A percentile compares a stretch with the other conserved stretches of the same genome.
These are phyloP conservation scores for Apiotrichum siamense DNA, from an alignment of 1,284 basidiomycete genomes.

Conservation along the genomic window DNA sequence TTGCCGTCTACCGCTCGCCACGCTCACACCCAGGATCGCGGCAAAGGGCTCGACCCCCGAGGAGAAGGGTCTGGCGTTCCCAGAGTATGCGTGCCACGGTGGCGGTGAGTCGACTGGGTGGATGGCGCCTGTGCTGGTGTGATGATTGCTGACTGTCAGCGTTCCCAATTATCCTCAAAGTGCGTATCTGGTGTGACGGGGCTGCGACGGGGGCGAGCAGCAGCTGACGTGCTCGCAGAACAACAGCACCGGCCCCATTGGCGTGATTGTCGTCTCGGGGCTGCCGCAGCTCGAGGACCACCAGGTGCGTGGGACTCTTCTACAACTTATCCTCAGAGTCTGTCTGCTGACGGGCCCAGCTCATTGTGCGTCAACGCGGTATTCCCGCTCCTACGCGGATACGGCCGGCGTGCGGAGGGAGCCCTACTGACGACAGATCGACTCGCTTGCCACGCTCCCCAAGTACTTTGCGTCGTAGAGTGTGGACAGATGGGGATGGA, in stretches of 20 bases:
- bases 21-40: constrained; percentile 10
- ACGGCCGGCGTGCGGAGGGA: neutral
- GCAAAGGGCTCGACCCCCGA: constrained; percentile 26
- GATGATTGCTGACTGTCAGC: constrained; percentile 11
- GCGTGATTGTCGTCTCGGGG: constrained; percentile 46
- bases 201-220: too few species aligned
- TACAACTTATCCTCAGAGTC: too few species aligned
- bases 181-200: neutral
- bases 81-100: constrained; percentile 42
- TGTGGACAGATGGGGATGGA: too few species aligned
- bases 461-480: too few species aligned
- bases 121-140: neutral
- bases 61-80: constrained; percentile 28
- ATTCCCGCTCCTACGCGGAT: too few species aligned
- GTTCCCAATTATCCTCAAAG: constrained; percentile 43
- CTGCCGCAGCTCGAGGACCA: constrained; percentile 45
- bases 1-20: neutral
- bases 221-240: constrained; percentile 99
- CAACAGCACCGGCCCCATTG: constrained; percentile 56
- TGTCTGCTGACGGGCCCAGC: neutral
- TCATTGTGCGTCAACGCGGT: constrained; percentile 9
- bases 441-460: constrained; percentile 14
- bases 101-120: constrained; percentile 27
- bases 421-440: constrained; percentile 9
- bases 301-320: constrained; percentile 24